Conservation (phyloP, 2,329 filamentous ascomycete species). For the Aspergillus hiratsukae region DNA sequence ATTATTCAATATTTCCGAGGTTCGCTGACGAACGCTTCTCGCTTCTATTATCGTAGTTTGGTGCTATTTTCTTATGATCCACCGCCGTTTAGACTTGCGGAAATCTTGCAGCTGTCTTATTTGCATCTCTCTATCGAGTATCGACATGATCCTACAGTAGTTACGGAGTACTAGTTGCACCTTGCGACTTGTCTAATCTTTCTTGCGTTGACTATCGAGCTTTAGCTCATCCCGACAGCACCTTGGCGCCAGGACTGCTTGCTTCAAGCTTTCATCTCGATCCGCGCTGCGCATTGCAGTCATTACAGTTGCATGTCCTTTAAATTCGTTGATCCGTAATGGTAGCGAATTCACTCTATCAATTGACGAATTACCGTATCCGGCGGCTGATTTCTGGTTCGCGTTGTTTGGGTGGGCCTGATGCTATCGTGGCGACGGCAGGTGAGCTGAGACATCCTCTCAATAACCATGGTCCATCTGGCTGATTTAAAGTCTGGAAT, state of each 20-base stretch:
- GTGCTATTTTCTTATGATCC: slow-evolving; percentile 9
- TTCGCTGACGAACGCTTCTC: slow-evolving; percentile 11
- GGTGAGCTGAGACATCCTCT: background rate
- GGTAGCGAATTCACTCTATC: too few species aligned
- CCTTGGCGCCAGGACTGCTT: background rate
- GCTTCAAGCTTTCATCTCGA: background rate
- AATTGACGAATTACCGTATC: background rate
- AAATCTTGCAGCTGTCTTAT: slow-evolving; percentile 15
- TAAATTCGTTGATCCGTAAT: background rate
- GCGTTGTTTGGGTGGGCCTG: background rate
- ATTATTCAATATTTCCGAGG: background rate
- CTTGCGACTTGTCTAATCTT: background rate
- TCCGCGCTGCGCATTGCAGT: background rate
- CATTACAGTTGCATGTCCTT: background rate
- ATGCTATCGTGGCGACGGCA: background rate
- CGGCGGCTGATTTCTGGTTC: background rate
- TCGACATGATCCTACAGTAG: background rate
- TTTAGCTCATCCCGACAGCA: background rate
- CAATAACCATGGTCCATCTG: background rate
- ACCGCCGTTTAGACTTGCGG: slow-evolving; percentile 14
- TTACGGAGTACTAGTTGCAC: background rate
- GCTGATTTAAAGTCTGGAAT: background rate
- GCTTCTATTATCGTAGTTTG: slow-evolving; percentile 4
- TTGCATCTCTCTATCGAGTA: background rate
- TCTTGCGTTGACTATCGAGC: background rate